Conservation (phyloP, 1,284 basidiomycete species). For the Hypsizygus ulmarius region DNA sequence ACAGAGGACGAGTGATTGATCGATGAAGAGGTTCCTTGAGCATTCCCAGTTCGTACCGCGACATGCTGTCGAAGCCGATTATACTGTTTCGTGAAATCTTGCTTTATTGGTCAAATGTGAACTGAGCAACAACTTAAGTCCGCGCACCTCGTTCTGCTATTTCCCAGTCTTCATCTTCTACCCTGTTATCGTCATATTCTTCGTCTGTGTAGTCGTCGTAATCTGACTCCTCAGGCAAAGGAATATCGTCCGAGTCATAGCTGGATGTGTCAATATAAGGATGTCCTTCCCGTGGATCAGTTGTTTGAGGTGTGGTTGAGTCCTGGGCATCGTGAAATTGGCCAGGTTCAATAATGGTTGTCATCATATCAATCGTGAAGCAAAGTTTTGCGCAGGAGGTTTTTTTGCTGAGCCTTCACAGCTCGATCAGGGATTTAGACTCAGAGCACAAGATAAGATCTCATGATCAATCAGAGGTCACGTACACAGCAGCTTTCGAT, state of each 20-base stretch:
- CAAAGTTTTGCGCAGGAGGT: neutral
- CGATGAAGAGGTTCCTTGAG: conserved; percentile 52
- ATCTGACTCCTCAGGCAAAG: conserved; percentile 38
- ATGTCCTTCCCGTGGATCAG: conserved; percentile 29
- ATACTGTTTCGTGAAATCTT: conserved; percentile 97
- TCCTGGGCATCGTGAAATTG: conserved; percentile 56
- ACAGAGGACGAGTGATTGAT: conserved; percentile 48
- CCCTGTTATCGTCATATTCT: conserved; percentile 52
- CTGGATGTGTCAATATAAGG: conserved; percentile 49
- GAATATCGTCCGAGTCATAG: conserved; percentile 33
- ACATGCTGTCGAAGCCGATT: conserved; percentile 88
- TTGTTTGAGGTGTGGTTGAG: conserved; percentile 15
- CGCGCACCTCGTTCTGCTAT: conserved; percentile 70
- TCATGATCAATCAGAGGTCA: conserved; percentile 1
- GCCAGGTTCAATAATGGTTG: conserved; percentile 32
- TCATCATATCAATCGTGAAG: conserved; percentile 8
- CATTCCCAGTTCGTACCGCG: conserved; percentile 67
- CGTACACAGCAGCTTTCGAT: conserved; percentile 1
- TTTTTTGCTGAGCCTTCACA: too few relatives aligned
- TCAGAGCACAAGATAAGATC: conserved; percentile 1
- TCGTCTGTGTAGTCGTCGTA: conserved; percentile 42
- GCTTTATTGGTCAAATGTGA: neutral
- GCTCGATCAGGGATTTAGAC: neutral
- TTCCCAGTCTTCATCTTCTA: conserved; percentile 93
- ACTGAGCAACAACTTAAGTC: conserved; percentile 1